Evolutionary conservation across 2,329 filamentous ascomycete genomes (phyloP).

Genomic region (Fusarium sp.): DNA sequence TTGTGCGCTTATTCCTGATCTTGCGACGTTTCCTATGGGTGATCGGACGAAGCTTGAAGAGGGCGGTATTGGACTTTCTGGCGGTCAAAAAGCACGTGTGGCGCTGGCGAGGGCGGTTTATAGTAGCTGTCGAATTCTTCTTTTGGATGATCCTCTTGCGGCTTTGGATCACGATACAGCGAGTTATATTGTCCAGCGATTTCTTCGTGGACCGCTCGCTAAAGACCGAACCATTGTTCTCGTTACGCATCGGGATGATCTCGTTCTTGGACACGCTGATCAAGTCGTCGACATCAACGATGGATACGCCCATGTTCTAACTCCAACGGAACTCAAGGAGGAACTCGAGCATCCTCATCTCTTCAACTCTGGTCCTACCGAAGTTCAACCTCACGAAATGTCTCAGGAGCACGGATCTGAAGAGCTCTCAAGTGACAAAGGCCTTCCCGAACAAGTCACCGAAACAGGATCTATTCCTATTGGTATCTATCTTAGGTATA

Average conservation of each 20-base stretch:
- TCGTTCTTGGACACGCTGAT: slow-evolving; percentile 78
- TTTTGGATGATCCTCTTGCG: slow-evolving; percentile 74
- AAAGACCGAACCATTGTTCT: slow-evolving; percentile 79
- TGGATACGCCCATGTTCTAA: slow-evolving; percentile 66
- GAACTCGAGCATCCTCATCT: slow-evolving; percentile 56
- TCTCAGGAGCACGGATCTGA: slow-evolving; percentile 52
- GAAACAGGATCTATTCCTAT: slow-evolving; percentile 78
- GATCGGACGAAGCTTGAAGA: slow-evolving; percentile 72
- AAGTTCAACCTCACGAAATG: slow-evolving; percentile 39
- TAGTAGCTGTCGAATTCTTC: slow-evolving; percentile 66
- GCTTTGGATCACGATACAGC: slow-evolving; percentile 73
- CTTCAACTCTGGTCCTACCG: slow-evolving; percentile 30
- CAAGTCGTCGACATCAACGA: slow-evolving; percentile 78
- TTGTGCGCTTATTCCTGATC: slow-evolving; percentile 68
- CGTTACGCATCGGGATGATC: slow-evolving; percentile 82
- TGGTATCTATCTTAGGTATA: slow-evolving; percentile 85
- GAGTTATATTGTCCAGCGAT: slow-evolving; percentile 70
- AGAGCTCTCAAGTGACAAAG: slow-evolving; percentile 32
- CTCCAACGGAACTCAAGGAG: slow-evolving; percentile 58
- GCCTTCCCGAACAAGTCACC: slow-evolving; percentile 51
- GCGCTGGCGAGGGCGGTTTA: slow-evolving; percentile 74
- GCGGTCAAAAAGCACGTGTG: slow-evolving; percentile 73
- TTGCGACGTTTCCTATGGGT: slow-evolving; percentile 67
- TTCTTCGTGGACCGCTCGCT: slow-evolving; percentile 69
- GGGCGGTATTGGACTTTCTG: slow-evolving; percentile 72